Conservation (phyloP, 192 early-diverging fungal species). For the Coemansia sp. region DNA sequence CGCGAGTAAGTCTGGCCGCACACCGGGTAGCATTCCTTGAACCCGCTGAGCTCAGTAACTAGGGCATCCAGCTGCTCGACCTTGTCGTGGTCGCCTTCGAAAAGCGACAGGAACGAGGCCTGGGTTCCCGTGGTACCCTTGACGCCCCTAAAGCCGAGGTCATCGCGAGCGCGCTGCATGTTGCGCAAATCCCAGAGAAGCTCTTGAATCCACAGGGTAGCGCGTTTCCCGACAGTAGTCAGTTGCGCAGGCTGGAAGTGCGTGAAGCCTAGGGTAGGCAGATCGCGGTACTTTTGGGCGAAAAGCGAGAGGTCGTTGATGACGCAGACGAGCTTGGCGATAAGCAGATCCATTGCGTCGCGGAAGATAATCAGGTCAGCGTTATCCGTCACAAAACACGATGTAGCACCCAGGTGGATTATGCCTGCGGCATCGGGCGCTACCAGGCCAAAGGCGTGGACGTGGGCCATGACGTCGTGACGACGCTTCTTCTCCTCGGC, state of each 20-base stretch:
- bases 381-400: slow-evolving; percentile 99
- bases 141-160: slow-evolving; percentile 91
- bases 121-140: slow-evolving; percentile 99
- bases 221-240: slow-evolving; percentile 97
- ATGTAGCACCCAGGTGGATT: slow-evolving; percentile 97
- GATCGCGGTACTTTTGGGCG: slow-evolving; percentile 74
- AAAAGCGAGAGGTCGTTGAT: slow-evolving; percentile 80
- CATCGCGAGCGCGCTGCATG: slow-evolving; percentile 81
- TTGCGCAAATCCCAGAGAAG: slow-evolving; percentile 96
- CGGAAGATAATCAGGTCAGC: slow-evolving; percentile 98
- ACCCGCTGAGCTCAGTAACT: slow-evolving; percentile 88
- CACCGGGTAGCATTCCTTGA: slow-evolving; percentile 82
- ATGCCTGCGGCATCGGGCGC: slow-evolving; percentile 88
- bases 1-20: slow-evolving; percentile 98
- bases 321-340: slow-evolving; percentile 84
- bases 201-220: slow-evolving; percentile 96
- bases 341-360: slow-evolving; percentile 89
- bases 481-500: slow-evolving; percentile 90
- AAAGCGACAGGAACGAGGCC: slow-evolving; percentile 94
- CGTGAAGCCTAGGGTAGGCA: slow-evolving; percentile 97
- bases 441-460: slow-evolving; percentile 90
- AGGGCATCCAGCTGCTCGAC: slow-evolving; percentile 89
- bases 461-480: slow-evolving; percentile 99
- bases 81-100: slow-evolving; percentile 92
- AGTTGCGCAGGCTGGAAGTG: slow-evolving; percentile 99